Conservation (phyloP, 2,329 filamentous ascomycete species). For the Aspergillus latus region DNA sequence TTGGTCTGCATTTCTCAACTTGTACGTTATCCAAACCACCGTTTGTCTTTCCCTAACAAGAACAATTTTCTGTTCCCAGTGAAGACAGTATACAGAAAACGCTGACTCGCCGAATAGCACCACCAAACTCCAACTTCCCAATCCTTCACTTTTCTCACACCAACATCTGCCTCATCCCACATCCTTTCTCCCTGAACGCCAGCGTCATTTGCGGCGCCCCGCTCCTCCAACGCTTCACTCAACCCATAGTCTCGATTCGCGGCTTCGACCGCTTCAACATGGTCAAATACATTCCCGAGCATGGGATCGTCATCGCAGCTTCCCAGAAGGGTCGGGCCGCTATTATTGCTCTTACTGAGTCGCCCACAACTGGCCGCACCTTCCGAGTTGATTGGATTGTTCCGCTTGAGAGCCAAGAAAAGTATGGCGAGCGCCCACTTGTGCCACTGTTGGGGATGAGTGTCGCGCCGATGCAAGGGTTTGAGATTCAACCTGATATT, state of each 20-base stretch:
- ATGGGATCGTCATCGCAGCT: constrained; percentile 59
- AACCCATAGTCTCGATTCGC: constrained; percentile 24
- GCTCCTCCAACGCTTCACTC: constrained; percentile 31
- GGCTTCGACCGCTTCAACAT: constrained; percentile 57
- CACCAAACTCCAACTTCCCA: constrained; percentile 34
- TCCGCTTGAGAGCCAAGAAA: constrained; percentile 54
- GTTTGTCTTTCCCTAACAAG: too few species aligned
- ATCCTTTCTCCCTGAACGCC: constrained; percentile 32
- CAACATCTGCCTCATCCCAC: constrained; percentile 39
- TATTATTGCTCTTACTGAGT: constrained; percentile 53
- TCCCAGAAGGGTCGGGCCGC: constrained; percentile 58
- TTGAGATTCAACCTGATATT: constrained; percentile 38
- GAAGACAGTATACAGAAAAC: not conserved
- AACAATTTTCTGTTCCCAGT: not conserved
- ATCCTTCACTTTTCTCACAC: constrained; percentile 45
- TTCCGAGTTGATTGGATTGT: constrained; percentile 60
- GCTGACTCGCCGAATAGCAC: constrained; percentile 20
- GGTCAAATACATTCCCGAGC: constrained; percentile 57
- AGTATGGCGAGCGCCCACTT: constrained; percentile 42
- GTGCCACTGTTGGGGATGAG: constrained; percentile 56
- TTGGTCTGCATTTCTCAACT: constrained; percentile 14
- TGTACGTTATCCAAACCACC: constrained; percentile 17
- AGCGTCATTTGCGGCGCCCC: constrained; percentile 34
- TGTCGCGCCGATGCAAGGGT: constrained; percentile 57
- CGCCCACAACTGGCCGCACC: constrained; percentile 38